phyloP scores from a whole-genome alignment of 176 grass and related monocot species.

The Typha latifolia region DNA sequence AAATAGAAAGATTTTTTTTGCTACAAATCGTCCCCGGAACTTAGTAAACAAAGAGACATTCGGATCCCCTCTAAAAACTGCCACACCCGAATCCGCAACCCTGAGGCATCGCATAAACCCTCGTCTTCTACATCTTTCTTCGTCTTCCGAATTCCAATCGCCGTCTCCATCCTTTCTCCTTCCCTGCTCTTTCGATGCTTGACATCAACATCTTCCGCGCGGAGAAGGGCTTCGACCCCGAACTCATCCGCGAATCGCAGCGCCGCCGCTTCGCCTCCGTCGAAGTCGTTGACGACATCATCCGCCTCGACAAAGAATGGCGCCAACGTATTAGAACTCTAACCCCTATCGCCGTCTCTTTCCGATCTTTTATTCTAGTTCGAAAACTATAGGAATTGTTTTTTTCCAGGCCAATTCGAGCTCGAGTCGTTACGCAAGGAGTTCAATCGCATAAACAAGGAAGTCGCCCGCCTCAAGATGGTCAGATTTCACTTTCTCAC shows the following conservation, averaged over 20 bases:
- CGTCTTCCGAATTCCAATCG: not conserved
- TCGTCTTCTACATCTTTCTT: not conserved
- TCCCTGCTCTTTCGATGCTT: slow-evolving; percentile 34
- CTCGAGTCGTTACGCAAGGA: slow-evolving; percentile 64
- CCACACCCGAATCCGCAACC: no score
- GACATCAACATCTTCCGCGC: slow-evolving; percentile 73
- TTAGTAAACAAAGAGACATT: no score
- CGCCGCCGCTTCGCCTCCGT: slow-evolving; percentile 42
- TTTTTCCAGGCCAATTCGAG: slow-evolving; percentile 62
- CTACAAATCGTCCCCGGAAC: no score
- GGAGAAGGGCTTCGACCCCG: slow-evolving; percentile 65
- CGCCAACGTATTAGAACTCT: slow-evolving; percentile 41
- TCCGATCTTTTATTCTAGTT: not conserved
- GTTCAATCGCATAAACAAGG: slow-evolving; percentile 79
- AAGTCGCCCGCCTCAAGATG: slow-evolving; percentile 68
- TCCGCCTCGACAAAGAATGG: slow-evolving; percentile 72
- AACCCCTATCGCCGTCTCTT: not conserved
- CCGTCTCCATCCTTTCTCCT: not conserved
- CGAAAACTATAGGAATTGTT: not conserved
- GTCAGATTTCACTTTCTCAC: slow-evolving; percentile 22
- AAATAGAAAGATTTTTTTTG: no score
- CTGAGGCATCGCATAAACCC: not conserved
- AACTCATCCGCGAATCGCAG: slow-evolving; percentile 71
- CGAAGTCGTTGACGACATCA: slow-evolving; percentile 73
- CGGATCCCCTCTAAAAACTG: no score